phyloP scores from a whole-genome alignment of 2,329 filamentous ascomycete species.

The Botryotinia globosa region DNA sequence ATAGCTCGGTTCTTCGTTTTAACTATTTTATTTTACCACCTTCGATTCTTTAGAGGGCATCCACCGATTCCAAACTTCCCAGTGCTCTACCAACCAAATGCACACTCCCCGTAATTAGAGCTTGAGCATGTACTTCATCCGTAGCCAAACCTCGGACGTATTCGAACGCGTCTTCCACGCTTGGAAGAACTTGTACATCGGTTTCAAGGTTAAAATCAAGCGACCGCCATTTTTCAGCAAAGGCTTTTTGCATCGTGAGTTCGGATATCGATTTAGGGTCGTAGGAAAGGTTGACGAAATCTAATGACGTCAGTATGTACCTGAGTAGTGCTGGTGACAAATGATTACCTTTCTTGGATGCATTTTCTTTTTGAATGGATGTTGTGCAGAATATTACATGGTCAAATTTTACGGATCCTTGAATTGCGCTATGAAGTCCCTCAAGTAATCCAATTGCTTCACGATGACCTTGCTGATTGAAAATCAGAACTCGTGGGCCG shows the following conservation, averaged over 20 bases:
- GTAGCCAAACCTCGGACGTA: conserved; percentile 42
- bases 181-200: conserved; percentile 44
- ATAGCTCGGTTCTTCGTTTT: too few relatives aligned
- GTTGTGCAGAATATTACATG: conserved; percentile 81
- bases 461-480: conserved; percentile 72
- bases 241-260: conserved; percentile 64
- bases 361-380: conserved; percentile 52
- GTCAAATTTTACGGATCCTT: conserved; percentile 53
- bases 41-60: conserved; percentile 24
- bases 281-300: conserved; percentile 55
- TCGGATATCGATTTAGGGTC: conserved; percentile 44
- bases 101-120: conserved; percentile 59
- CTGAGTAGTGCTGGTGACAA: not conserved
- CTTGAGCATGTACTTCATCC: conserved; percentile 31
- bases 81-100: conserved; percentile 67
- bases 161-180: conserved; percentile 55
- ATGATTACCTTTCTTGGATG: conserved; percentile 47
- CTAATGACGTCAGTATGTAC: conserved; percentile 30
- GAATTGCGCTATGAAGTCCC: conserved; percentile 47
- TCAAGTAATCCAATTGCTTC: conserved; percentile 50
- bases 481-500: conserved; percentile 63
- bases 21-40: not conserved
- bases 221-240: conserved; percentile 38
- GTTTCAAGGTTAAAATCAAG: conserved; percentile 20
- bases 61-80: conserved; percentile 60